These are phyloP conservation scores for Nymphaea thermarum DNA, from an alignment of 164 flowering plant genomes.

Conservation along the genomic window DNA sequence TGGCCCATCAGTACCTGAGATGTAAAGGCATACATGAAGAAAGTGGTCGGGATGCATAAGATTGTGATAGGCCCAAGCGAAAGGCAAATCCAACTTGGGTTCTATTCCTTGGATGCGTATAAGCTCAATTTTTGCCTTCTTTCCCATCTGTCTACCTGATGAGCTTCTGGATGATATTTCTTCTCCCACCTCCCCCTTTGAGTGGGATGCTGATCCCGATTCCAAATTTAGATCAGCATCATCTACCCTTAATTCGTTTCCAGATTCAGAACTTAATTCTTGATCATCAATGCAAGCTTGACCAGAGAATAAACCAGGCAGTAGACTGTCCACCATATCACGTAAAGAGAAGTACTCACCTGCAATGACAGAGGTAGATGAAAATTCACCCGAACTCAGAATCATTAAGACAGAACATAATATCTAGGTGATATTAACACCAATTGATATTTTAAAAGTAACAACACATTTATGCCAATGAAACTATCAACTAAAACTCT, in stretches of 20 bases:
- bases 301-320: conserved; percentile 45
- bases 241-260: conserved; percentile 15
- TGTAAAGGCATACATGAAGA: conserved; percentile 67
- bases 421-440: too few species aligned
- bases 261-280: conserved; percentile 14
- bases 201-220: conserved; percentile 5
- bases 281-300: conserved; percentile 19
- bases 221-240: conserved; percentile 4
- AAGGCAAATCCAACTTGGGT: conserved; percentile 75
- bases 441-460: too few species aligned
- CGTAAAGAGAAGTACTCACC: conserved; percentile 57
- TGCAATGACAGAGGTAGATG: conserved; percentile 17
- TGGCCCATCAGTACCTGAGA: neutral
- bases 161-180: conserved; percentile 9
- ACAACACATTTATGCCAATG: too few species aligned
- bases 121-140: conserved; percentile 39
- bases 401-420: too few species aligned
- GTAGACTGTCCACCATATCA: conserved; percentile 57
- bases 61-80: conserved; percentile 82
- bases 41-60: conserved; percentile 77
- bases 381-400: too few species aligned
- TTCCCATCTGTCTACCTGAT: conserved; percentile 3
- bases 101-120: conserved; percentile 90
- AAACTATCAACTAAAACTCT: too few species aligned
- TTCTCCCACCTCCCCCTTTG: conserved; percentile 8